Percentiles rank a stretch among this genome's conserved stretches.
Conservation (phyloP, 495 filamentous ascomycete species). For the Penicillium simplicissimum region DNA sequence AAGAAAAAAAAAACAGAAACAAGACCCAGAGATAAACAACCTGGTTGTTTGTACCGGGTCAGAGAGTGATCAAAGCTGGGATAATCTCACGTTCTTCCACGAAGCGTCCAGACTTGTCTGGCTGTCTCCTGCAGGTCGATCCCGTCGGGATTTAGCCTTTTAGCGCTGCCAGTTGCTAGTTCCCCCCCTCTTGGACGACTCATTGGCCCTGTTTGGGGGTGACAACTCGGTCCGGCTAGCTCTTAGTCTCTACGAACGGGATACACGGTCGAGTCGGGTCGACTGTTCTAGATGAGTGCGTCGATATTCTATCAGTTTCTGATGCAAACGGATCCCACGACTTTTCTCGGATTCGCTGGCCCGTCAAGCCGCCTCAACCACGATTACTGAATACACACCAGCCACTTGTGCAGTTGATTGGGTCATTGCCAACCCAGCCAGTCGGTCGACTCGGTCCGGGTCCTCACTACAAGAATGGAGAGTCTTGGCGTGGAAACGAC, state of each 20-base stretch:
- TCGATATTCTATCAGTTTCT: background rate
- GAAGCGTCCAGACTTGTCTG: background rate
- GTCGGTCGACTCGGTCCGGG: background rate
- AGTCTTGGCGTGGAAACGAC: background rate
- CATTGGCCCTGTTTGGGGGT: background rate
- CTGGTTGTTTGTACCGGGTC: background rate
- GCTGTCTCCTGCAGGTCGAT: background rate
- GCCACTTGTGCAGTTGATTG: conserved; percentile 9
- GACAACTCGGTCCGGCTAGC: background rate
- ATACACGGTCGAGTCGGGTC: background rate
- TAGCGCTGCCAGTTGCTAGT: background rate
- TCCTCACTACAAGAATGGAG: background rate
- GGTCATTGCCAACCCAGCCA: conserved; percentile 1
- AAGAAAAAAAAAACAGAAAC: background rate
- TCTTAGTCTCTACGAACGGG: background rate
- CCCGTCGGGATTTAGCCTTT: background rate
- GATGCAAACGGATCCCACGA: background rate
- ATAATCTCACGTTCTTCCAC: background rate
- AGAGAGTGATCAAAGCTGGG: background rate
- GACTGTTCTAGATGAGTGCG: background rate
- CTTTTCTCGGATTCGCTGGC: background rate
- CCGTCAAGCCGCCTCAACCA: background rate
- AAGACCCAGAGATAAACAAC: background rate
- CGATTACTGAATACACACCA: background rate
- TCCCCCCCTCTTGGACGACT: background rate